These are phyloP conservation scores for Penicillium paxilli DNA, from an alignment of 495 filamentous ascomycete species.

Conservation along the genomic window DNA sequence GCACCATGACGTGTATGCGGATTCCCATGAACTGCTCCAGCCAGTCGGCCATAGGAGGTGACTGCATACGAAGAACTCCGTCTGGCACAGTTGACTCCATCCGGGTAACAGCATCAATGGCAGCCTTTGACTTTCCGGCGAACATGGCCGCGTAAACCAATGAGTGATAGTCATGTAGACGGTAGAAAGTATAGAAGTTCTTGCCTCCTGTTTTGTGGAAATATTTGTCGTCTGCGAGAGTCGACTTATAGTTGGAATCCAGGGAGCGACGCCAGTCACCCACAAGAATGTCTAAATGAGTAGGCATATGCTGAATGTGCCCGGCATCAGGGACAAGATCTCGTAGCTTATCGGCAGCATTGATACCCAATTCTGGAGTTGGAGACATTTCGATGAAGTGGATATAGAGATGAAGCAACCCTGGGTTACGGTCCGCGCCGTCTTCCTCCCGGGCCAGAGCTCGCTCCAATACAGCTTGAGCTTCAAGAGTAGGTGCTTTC, in stretches of 20 bases:
- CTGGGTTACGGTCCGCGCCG: conserved; percentile 49
- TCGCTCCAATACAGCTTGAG: conserved; percentile 50
- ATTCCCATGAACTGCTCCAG: conserved; percentile 59
- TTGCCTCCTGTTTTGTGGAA: conserved; percentile 43
- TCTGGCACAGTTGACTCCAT: conserved; percentile 57
- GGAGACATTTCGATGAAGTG: conserved; percentile 70
- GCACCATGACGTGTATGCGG: conserved; percentile 61
- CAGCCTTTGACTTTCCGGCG: conserved; percentile 50
- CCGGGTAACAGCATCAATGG: conserved; percentile 49
- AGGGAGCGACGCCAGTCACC: conserved; percentile 63
- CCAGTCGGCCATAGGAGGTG: conserved; percentile 69
- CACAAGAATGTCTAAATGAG: conserved; percentile 62
- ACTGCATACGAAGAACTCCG: conserved; percentile 53
- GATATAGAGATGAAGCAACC: conserved; percentile 64
- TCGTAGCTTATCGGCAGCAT: conserved; percentile 55
- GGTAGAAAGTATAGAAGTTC: conserved; percentile 66
- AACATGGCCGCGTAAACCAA: conserved; percentile 69
- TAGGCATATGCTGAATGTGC: conserved; percentile 68
- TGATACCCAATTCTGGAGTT: conserved; percentile 54
- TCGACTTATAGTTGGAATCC: conserved; percentile 54
- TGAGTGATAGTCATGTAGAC: conserved; percentile 63
- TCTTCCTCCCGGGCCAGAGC: conserved; percentile 40
- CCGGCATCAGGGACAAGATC: conserved; percentile 60
- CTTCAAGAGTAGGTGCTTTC: conserved; percentile 53
- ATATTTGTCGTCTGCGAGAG: conserved; percentile 57